These are phyloP conservation scores for Geotrichum carabidarum DNA, from an alignment of 1,139 yeast genomes.

Conservation along the genomic window DNA sequence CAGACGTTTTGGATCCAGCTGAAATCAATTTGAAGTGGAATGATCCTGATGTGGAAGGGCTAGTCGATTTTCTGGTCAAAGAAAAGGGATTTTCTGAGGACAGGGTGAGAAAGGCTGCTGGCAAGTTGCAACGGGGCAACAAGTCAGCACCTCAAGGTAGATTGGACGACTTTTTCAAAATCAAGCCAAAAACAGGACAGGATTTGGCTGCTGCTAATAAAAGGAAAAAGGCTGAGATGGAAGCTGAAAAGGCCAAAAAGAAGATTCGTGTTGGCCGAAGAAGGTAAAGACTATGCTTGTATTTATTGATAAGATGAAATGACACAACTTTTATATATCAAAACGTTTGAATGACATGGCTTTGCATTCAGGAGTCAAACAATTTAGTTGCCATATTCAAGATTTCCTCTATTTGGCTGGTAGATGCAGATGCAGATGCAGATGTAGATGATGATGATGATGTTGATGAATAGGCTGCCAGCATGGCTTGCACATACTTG, in stretches of 20 bases:
- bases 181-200: slow-evolving; percentile 44
- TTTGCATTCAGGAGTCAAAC: neutral
- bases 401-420: neutral
- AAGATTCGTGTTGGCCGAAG: slow-evolving; percentile 14
- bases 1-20: slow-evolving; percentile 64
- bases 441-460: neutral
- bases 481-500: slow-evolving; percentile 5
- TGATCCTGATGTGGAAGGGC: slow-evolving; percentile 72
- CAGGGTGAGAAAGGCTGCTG: slow-evolving; percentile 81
- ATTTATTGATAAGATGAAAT: neutral
- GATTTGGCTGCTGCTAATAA: slow-evolving; percentile 28
- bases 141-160: slow-evolving; percentile 88
- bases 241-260: slow-evolving; percentile 27
- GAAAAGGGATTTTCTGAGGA: slow-evolving; percentile 89
- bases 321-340: neutral
- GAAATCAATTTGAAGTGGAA: slow-evolving; percentile 60
- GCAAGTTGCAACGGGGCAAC: slow-evolving; percentile 73
- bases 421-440: neutral
- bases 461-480: neutral
- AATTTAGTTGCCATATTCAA: neutral
- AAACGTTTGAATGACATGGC: neutral
- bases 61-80: slow-evolving; percentile 64
- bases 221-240: slow-evolving; percentile 27
- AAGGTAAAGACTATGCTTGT: slow-evolving; percentile 1
- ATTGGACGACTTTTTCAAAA: slow-evolving; percentile 83